Percentiles rank a stretch among this genome's conserved stretches.
Conservation (phyloP, 1,139 yeast species). For the Geotrichum klebahnii region DNA sequence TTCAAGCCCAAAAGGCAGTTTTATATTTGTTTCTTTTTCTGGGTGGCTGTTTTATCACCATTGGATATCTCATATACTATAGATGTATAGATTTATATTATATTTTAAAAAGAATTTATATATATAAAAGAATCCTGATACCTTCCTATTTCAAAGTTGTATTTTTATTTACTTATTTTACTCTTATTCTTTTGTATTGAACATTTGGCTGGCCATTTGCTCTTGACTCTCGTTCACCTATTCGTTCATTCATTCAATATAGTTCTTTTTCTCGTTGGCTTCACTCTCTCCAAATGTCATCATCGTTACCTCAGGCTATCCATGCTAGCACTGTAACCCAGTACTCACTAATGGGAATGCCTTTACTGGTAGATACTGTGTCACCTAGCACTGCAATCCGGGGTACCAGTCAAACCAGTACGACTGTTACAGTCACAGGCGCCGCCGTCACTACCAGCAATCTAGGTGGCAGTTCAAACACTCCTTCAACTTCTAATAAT, state of each 20-base stretch:
- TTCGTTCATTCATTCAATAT: too few relatives aligned
- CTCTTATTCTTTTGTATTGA: neutral
- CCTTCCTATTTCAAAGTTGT: neutral
- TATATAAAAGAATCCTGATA: too few relatives aligned
- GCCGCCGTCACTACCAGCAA: too few relatives aligned
- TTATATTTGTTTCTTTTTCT: neutral
- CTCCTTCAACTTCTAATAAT: too few relatives aligned
- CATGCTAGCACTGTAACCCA: constrained; percentile 13
- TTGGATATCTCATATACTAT: too few relatives aligned
- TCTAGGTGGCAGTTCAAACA: too few relatives aligned
- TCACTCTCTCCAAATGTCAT: too few relatives aligned
- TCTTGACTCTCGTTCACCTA: neutral
- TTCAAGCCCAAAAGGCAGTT: too few relatives aligned
- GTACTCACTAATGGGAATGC: constrained; percentile 3
- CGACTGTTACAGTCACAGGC: neutral
- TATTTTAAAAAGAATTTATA: too few relatives aligned
- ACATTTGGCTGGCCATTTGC: neutral
- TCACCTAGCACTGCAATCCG: constrained; percentile 3
- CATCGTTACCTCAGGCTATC: constrained; percentile 12
- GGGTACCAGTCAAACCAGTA: constrained; percentile 11
- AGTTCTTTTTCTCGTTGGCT: too few relatives aligned
- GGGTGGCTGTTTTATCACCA: too few relatives aligned
- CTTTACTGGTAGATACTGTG: constrained; percentile 18
- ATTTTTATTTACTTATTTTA: neutral
- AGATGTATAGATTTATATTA: too few relatives aligned